Conservation (phyloP, 2,329 filamentous ascomycete species). For the Cladosporium sp. region DNA sequence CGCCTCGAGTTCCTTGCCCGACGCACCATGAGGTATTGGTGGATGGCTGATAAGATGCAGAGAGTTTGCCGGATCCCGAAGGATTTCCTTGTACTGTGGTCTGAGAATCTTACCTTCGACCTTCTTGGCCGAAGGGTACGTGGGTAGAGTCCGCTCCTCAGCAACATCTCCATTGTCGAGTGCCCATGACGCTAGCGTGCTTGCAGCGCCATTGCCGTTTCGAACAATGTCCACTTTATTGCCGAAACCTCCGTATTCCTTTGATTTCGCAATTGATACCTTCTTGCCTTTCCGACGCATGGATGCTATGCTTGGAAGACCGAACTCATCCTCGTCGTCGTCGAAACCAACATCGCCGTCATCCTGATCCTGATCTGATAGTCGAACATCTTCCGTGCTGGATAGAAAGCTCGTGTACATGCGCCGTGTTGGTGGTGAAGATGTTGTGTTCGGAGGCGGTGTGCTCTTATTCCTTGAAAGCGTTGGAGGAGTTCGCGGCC, state of each 20-base stretch:
- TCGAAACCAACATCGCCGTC: constrained; percentile 76
- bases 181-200: constrained; percentile 42
- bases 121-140: constrained; percentile 84
- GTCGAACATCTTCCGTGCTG: constrained; percentile 79
- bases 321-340: constrained; percentile 91
- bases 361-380: constrained; percentile 54
- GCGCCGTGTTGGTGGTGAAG: constrained; percentile 51
- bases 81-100: constrained; percentile 95
- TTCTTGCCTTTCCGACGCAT: constrained; percentile 70
- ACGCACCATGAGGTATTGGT: constrained; percentile 65
- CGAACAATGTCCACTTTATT: constrained; percentile 7
- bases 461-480: constrained; percentile 55
- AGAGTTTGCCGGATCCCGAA: constrained; percentile 81
- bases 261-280: constrained; percentile 40
- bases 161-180: constrained; percentile 92
- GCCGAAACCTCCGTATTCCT: constrained; percentile 38
- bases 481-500: constrained; percentile 68
- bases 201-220: constrained; percentile 19
- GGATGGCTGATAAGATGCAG: constrained; percentile 91
- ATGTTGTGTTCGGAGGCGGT: constrained; percentile 29
- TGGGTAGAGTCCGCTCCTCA: constrained; percentile 72
- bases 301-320: constrained; percentile 84
- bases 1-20: constrained; percentile 77
- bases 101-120: constrained; percentile 91
- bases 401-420: constrained; percentile 78